Evolutionary conservation across 2,329 filamentous ascomycete genomes (phyloP).

Genomic region (Colletotrichum melonis): DNA sequence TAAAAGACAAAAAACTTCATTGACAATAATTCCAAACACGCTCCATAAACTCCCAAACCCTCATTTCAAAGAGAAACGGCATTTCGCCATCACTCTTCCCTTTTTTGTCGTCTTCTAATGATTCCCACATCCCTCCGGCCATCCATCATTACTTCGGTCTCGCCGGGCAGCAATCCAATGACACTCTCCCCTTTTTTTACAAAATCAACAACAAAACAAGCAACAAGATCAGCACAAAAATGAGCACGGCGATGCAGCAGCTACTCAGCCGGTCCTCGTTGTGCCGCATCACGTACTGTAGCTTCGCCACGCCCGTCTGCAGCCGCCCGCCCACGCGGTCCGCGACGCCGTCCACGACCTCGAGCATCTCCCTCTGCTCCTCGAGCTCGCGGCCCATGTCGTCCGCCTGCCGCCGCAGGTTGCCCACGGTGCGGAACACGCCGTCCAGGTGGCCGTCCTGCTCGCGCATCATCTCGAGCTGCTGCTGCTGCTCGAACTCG

Average conservation of each 20-base stretch:
- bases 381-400: conserved; percentile 97
- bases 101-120: too few species aligned
- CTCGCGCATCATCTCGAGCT: conserved; percentile 91
- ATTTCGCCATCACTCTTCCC: too few species aligned
- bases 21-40: not conserved
- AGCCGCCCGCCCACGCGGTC: conserved; percentile 90
- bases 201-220: conserved; percentile 80
- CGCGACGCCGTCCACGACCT: conserved; percentile 84
- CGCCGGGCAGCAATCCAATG: too few species aligned
- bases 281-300: conserved; percentile 84
- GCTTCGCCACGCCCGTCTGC: conserved; percentile 86
- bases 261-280: conserved; percentile 92
- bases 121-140: too few species aligned
- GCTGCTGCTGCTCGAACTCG: conserved; percentile 90
- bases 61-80: not conserved
- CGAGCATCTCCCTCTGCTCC: conserved; percentile 91
- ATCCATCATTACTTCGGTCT: too few species aligned
- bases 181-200: conserved; percentile 42
- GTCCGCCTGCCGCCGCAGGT: conserved; percentile 88
- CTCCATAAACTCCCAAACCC: conserved; percentile 27
- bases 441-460: conserved; percentile 94
- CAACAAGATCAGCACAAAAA: conserved; percentile 87
- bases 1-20: not conserved
- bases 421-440: conserved; percentile 93
- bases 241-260: conserved; percentile 90